Percentiles rank a stretch among this genome's conserved stretches.
phyloP scores from a whole-genome alignment of 169 alveolate species.

The Perkinsus chesapeaki region DNA sequence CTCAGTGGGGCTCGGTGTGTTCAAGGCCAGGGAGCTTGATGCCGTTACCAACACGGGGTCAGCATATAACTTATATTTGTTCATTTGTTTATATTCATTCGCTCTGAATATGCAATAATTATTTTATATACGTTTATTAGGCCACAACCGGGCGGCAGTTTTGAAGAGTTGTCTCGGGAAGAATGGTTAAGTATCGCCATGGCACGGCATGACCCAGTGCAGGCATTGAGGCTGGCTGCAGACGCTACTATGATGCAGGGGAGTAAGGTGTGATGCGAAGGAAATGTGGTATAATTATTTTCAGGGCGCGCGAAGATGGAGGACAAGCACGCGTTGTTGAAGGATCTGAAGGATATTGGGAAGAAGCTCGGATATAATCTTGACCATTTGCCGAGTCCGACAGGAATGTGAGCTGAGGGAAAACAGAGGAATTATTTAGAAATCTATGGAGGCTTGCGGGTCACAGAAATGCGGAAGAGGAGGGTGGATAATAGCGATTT shows the following conservation, averaged over 20 bases:
- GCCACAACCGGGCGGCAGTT: background rate
- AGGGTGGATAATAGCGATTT: no score
- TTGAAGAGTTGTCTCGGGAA: background rate
- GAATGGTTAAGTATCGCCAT: background rate
- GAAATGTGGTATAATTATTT: background rate
- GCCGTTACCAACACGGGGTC: no score
- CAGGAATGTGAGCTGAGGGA: background rate
- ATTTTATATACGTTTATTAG: background rate
- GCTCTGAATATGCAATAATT: background rate
- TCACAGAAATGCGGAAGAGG: background rate
- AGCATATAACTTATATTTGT: background rate
- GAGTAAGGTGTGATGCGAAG: background rate
- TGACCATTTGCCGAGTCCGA: background rate
- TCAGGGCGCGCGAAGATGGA: background rate
- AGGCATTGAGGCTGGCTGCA: background rate
- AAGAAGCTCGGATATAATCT: background rate
- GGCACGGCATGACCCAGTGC: background rate
- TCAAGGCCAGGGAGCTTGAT: no score
- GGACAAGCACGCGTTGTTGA: background rate
- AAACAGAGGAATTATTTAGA: background rate
- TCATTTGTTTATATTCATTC: background rate
- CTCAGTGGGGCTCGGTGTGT: no score
- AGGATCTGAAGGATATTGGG: background rate
- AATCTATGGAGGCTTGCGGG: background rate
- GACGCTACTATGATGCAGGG: background rate